phyloP scores from a whole-genome alignment of 2,329 filamentous ascomycete genomes.

The Claviceps cyperi region DNA sequence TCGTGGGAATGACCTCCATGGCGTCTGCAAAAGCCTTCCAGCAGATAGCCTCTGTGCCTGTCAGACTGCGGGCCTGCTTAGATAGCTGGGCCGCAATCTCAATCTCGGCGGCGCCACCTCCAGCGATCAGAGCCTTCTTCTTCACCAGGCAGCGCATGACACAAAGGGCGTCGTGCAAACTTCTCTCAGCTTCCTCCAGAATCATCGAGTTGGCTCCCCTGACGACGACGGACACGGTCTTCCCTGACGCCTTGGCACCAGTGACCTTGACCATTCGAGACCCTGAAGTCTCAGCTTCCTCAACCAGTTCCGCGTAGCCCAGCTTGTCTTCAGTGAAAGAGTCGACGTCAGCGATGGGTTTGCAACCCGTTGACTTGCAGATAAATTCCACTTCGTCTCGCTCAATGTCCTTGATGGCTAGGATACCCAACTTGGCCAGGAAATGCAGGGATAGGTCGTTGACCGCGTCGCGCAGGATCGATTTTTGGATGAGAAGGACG shows the following conservation, averaged over 20 bases:
- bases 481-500: constrained; percentile 95
- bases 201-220: constrained; percentile 90
- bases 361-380: constrained; percentile 98
- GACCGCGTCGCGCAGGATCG: constrained; percentile 90
- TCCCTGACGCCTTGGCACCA: constrained; percentile 68
- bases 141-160: constrained; percentile 96
- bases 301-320: constrained; percentile 80
- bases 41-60: constrained; percentile 91
- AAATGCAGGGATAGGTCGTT: constrained; percentile 97
- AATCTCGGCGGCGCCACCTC: constrained; percentile 91
- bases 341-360: constrained; percentile 95
- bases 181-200: constrained; percentile 91
- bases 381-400: constrained; percentile 98
- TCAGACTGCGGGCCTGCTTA: constrained; percentile 66
- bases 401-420: constrained; percentile 95
- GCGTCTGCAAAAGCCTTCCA: constrained; percentile 98
- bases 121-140: constrained; percentile 98
- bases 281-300: constrained; percentile 78
- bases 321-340: constrained; percentile 98
- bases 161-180: constrained; percentile 91
- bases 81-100: constrained; percentile 82
- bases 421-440: constrained; percentile 89
- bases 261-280: constrained; percentile 91
- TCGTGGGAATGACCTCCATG: constrained; percentile 93
- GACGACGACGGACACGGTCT: constrained; percentile 89